Evolutionary conservation across 2,329 filamentous ascomycete genomes (phyloP), one percentile per base, ranked within the genome.

Genomic region (Endoconidiophora laricicola): DNA sequence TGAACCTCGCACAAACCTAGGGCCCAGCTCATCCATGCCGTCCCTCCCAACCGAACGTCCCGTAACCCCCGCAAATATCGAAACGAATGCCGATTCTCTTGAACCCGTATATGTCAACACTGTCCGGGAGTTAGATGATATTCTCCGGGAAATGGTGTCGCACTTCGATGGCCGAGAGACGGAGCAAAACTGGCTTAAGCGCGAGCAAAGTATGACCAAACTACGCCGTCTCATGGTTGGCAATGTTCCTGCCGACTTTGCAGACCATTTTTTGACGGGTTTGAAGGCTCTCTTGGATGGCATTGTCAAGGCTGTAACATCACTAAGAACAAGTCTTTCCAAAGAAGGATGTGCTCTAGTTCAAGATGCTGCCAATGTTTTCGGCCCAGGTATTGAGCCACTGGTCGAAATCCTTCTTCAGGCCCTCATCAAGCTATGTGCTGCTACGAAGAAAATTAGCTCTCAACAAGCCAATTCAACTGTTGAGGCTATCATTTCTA

Each of bases 351-450:
- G 86, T 60, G 77, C 76, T 55, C 67, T 94, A 44, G 72, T 95
- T 26, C 88, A 95, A 61, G 90, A 96, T 55, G 69, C 94, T 24
- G 86, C 86, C 16, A 76, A 73, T 56, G 78, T 74, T 6, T 79
- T 85, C 43, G 87, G 87, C 0, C 73, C 86, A 1, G 81, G 74
- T 39, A 79, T 95, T 59, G 90, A 96, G 59, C 76, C 82, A 9
- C 84, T 94, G 79, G 82, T 91, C 6, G 90, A 96, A 65, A 77
- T 95, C 46, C 71, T 95, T 20, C 77, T 96, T 66, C 87, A 94
- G 60, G 82, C 78, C 24, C 78, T 95, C 58, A 79, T 96, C 67
- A 95, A 94, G 65, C 76, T 95, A 55, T 88, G 83, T 56, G 86
- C 81, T 7, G 81, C 80, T 22, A 93, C 90, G 44, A 98, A 98